Conservation (phyloP, 78 protist genomes). For the Chrysochromulina parva region DNA sequence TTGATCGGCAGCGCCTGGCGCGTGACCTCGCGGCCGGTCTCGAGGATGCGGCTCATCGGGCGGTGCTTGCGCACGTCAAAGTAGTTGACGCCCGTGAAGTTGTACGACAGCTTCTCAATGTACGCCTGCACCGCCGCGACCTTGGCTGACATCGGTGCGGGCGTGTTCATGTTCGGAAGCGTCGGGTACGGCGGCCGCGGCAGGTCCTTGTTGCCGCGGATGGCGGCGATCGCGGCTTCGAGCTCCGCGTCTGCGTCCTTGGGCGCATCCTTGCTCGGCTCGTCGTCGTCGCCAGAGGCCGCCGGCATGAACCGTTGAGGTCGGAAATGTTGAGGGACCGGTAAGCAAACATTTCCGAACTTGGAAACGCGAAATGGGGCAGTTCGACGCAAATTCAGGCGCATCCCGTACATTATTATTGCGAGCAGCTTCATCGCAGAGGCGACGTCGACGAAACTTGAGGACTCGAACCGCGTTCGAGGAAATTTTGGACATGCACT, state of each 20-base stretch:
- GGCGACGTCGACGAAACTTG: too few relatives aligned
- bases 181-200: neutral
- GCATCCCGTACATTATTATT: too few relatives aligned
- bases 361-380: too few relatives aligned
- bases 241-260: neutral
- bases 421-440: too few relatives aligned
- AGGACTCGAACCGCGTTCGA: too few relatives aligned
- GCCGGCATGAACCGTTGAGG: too few relatives aligned
- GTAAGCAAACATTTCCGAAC: too few relatives aligned
- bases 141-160: neutral
- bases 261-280: too few relatives aligned
- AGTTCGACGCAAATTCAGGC: too few relatives aligned
- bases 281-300: too few relatives aligned
- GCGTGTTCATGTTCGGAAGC: neutral
- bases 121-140: slow-evolving; percentile 16
- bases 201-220: neutral
- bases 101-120: slow-evolving; percentile 46
- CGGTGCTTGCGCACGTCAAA: slow-evolving; percentile 34
- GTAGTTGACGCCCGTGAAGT: slow-evolving; percentile 33
- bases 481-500: too few relatives aligned
- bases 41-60: neutral
- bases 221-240: neutral
- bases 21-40: slow-evolving; percentile 28
- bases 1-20: slow-evolving; percentile 42
- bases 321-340: too few relatives aligned